Evolutionary conservation across 257 asterid species (phyloP), one percentile per base, ranked within the genome.

Genomic region (Nicotiana undulata): DNA sequence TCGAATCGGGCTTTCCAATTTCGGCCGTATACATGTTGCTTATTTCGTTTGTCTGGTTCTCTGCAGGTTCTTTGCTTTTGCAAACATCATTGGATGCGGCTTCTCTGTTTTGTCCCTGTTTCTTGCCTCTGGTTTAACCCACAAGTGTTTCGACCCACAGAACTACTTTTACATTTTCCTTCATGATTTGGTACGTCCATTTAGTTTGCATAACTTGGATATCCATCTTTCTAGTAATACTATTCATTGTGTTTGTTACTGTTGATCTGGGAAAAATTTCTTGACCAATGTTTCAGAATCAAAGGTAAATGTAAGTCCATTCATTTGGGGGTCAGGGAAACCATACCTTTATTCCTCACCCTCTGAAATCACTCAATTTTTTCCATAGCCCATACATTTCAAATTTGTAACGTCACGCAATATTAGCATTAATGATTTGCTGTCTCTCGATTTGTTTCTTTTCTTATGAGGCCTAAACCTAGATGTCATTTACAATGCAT

Each of bases 151-250:
- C 5, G 61, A 82, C 74, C 77, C 86, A 6, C 66, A 53, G 13
- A 44, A 85, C 70, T 86, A 85, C 67, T 94, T 91, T 88, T 83
- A 26, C 86, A 17, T 94, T 77, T 92, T 92, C 81, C 75, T 94
- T 46, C 97, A 83, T 81, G 98, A 94, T 84, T 77, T 94, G 96
- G 97, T 93, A 86, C 11, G 68, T 66, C 3, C 59, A 6, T 24
- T 11, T 60, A 32, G 4, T 17, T 3, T 16, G 51, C 7, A 1
- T 3, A 31, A 17, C 49, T 64, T 29, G 20, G 6, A 13, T 63
- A 17, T 29, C 22, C 20, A 64, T 64, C 20, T 6, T 64, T 29
- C 18, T 16, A 64, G 13, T 29, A 64, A 4, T 63, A 28, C 17
- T 24, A 63, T 13, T 63, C 10, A 63, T 12, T 9, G 37, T 63